Base-by-base conservation (phyloP, 306 rosid species). In the Mucuna pruriens region DNA sequence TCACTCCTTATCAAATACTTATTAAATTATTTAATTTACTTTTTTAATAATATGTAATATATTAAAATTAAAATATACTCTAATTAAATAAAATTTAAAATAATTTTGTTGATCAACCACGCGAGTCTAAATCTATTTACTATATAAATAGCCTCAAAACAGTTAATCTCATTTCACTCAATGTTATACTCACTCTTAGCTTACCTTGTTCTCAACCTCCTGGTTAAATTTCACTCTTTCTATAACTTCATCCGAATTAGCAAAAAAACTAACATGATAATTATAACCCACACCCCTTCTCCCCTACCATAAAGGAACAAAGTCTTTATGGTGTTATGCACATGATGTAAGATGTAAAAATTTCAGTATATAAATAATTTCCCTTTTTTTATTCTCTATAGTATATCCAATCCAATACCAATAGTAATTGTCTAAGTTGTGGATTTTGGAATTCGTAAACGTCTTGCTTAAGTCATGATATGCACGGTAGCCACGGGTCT, bases 401-500 rank as follows among this genome's bases (percentile, higher is more conserved):
- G 3, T 29, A 29, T 29, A 29, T 29, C 31, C 31, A 29, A 29
- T 29, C 31, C 31, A 29, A 29, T 29, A 29, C 31, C 31, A 29
- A 29, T 29, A 29, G 31, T 29, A 29, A 29, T 29, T 29, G 31
- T 29, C 2, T 1, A 29, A 29, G 15, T 17, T 22, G 40, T 15
- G 16, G 42, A 26, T 46, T 13, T 44, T 31, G 25, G 58, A 70
- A 19, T 44, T 45, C 8, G 49, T 36, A 45, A 40, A 48, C 76
- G 76, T 71, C 62, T 71, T 48, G 29, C 46, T 48, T 48, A 71
- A 49, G 62, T 39, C 52, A 67, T 39, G 73, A 44, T 12, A 36
- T 46, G 42, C 60, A 70, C 22, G 19, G 23, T 65, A 46, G 8
- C 31, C 49, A 36, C 5, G 40, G 40, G 40, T 36, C 0, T 4